Percentiles rank a stretch among this genome's conserved stretches.
phyloP scores from a whole-genome alignment of 768 basidiomycete genomes.

The Kwoniella heveanensis region DNA sequence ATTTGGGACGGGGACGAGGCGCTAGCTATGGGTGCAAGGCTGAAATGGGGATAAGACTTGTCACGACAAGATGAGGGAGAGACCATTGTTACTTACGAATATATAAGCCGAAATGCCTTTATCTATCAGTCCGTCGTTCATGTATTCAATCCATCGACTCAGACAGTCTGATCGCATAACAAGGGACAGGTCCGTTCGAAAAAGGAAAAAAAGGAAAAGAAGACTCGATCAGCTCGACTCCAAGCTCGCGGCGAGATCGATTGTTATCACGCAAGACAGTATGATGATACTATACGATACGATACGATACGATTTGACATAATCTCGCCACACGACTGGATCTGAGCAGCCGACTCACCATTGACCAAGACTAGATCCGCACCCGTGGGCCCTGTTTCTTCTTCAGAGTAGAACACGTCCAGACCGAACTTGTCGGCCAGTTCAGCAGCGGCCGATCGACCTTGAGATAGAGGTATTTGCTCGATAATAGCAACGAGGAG shows the following conservation, averaged over 20 bases:
- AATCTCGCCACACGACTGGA: no score
- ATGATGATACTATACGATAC: neutral
- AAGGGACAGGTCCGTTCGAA: no score
- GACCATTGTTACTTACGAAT: slow-evolving; percentile 6
- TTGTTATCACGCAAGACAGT: neutral
- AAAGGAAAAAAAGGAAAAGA: no score
- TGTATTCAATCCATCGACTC: slow-evolving; percentile 12
- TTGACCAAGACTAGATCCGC: slow-evolving; percentile 20
- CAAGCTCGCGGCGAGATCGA: no score
- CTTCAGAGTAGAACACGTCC: slow-evolving; percentile 18
- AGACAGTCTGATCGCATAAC: slow-evolving; percentile 9
- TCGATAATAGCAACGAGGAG: slow-evolving; percentile 27
- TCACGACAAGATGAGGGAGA: neutral
- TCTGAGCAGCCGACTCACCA: slow-evolving; percentile 26
- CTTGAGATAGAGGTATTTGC: slow-evolving; percentile 21
- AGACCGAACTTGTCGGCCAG: slow-evolving; percentile 31
- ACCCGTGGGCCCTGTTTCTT: slow-evolving; percentile 8
- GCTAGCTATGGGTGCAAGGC: no score
- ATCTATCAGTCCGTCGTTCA: slow-evolving; percentile 22
- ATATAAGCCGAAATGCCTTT: slow-evolving; percentile 9
- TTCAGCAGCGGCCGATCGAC: slow-evolving; percentile 20
- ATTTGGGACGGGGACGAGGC: no score
- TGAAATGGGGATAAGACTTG: no score
- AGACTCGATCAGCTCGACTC: no score
- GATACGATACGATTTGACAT: no score